These are phyloP conservation scores for Annulohypoxylon maeteangense DNA, from an alignment of 495 filamentous ascomycete genomes.

Conservation along the genomic window DNA sequence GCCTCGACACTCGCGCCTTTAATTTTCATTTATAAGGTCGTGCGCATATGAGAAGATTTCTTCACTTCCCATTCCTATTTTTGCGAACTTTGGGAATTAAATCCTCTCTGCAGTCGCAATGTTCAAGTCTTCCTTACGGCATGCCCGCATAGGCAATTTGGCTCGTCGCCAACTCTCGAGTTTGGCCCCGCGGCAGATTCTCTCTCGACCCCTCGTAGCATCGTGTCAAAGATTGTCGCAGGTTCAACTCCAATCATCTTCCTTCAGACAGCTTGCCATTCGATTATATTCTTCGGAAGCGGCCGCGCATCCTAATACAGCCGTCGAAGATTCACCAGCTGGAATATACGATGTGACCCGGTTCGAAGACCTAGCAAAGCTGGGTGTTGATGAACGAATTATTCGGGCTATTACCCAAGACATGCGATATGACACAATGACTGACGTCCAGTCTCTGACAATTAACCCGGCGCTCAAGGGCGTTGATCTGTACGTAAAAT, in stretches of 20 bases:
- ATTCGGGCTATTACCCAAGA: slow-evolving; percentile 74
- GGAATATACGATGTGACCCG: slow-evolving; percentile 60
- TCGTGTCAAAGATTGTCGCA: slow-evolving; percentile 32
- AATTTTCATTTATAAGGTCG: slow-evolving; percentile 26
- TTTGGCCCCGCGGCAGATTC: slow-evolving; percentile 37
- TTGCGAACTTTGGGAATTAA: slow-evolving; percentile 21
- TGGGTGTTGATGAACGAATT: slow-evolving; percentile 71
- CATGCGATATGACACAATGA: slow-evolving; percentile 88
- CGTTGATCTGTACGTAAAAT: slow-evolving; percentile 76
- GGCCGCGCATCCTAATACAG: slow-evolving; percentile 22
- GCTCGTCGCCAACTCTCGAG: slow-evolving; percentile 42
- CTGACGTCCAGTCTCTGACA: slow-evolving; percentile 87
- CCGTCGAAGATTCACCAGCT: slow-evolving; percentile 23
- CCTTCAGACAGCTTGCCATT: slow-evolving; percentile 34
- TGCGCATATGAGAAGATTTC: slow-evolving; percentile 30
- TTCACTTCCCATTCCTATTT: slow-evolving; percentile 19
- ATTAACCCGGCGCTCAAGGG: slow-evolving; percentile 82
- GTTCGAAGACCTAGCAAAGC: slow-evolving; percentile 74
- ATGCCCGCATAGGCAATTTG: slow-evolving; percentile 45
- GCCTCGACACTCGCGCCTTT: slow-evolving; percentile 38
- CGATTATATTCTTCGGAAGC: slow-evolving; percentile 56
- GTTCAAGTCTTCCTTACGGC: slow-evolving; percentile 45
- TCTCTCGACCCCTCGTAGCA: slow-evolving; percentile 32
- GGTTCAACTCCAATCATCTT: slow-evolving; percentile 6
- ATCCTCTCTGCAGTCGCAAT: slow-evolving; percentile 19